phyloP scores from a whole-genome alignment of 192 early-diverging fungal species.

The Funneliformis geosporum region DNA sequence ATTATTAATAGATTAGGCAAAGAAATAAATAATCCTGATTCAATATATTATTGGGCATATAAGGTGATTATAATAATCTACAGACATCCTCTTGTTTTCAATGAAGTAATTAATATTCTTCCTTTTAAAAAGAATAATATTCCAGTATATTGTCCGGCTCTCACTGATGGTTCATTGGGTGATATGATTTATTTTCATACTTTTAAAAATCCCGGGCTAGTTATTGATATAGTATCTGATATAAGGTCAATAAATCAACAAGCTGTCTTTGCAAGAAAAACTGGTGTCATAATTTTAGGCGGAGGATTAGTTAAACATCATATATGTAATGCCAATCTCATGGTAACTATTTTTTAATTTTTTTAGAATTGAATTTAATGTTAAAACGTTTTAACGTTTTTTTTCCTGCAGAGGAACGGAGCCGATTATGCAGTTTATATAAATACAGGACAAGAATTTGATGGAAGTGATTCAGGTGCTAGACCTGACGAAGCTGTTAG shows the following conservation, averaged over 20 bases:
- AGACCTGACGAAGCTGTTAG: conserved; percentile 97
- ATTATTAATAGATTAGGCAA: conserved; percentile 87
- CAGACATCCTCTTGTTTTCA: not conserved
- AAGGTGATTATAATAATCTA: conserved; percentile 53
- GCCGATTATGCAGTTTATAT: conserved; percentile 96
- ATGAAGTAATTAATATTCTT: conserved; percentile 3
- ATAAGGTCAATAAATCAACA: conserved; percentile 90
- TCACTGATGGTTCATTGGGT: conserved; percentile 97
- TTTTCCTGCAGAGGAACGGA: conserved; percentile 76
- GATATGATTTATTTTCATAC: conserved; percentile 99
- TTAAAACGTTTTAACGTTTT: not conserved
- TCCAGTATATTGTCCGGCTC: conserved; percentile 95
- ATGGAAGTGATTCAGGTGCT: conserved; percentile 97
- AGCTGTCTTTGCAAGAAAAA: conserved; percentile 95
- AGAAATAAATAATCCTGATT: conserved; percentile 84
- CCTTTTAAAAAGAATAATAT: conserved; percentile 78
- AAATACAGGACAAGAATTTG: conserved; percentile 98
- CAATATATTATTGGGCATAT: conserved; percentile 97
- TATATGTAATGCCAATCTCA: conserved; percentile 97
- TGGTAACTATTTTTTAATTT: conserved; percentile 55
- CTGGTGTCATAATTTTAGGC: conserved; percentile 94
- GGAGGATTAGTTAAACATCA: conserved; percentile 99
- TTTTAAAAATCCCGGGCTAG: conserved; percentile 90
- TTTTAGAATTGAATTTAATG: not conserved
- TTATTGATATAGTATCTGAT: conserved; percentile 91